Base-by-base conservation (phyloP, 1,139 yeast genomes). In the Suhomyces atakaporum region DNA sequence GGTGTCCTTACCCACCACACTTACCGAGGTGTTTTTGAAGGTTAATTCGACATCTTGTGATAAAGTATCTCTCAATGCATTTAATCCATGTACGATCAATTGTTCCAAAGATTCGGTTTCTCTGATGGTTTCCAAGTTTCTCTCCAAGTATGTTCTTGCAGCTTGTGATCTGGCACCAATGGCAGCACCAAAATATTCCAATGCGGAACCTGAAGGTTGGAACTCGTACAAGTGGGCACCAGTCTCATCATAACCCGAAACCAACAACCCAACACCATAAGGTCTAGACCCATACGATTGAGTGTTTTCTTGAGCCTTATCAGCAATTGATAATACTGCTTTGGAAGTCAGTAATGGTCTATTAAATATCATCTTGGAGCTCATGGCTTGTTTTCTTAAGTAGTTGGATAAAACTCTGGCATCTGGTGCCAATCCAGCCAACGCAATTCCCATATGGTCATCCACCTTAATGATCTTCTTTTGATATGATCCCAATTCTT, bases 111-210 rank as follows among this genome's bases (percentile, higher is more conserved):
- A 61, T 7, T 83, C 77, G 25, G 74, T 68, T 36, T 68, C 66
- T 25, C 80, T 70, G 51, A 87, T 85, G 27, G 72, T 69, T 23
- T 85, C 89, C 57, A 82, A 74, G 45, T 83, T 82, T 58, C 96
- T 81, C 63, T 92, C 98, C 58, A 94, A 69, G 54, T 89, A 92
- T 2, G 99, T 92, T 66, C 96, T 79, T 11, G 97, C 97, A 31
- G 97, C 97, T 66, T 92, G 99, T 2, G 97, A 89, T 58, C 99
- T 79, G 11, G 99, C 98, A 33, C 99, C 99, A 57, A 92, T 89
- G 28, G 98, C 96, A 8, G 97, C 84, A 26, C 96, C 98, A 50
- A 74, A 79, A 58, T 90, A 86, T 61, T 92, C 97, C 56, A 89
- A 73, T 16, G 85, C 95, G 20, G 94, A 83, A 3, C 99, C 99